Evolutionary conservation across 1,139 yeast genomes (phyloP).

Genomic region (Blastobotrys proliferans): DNA sequence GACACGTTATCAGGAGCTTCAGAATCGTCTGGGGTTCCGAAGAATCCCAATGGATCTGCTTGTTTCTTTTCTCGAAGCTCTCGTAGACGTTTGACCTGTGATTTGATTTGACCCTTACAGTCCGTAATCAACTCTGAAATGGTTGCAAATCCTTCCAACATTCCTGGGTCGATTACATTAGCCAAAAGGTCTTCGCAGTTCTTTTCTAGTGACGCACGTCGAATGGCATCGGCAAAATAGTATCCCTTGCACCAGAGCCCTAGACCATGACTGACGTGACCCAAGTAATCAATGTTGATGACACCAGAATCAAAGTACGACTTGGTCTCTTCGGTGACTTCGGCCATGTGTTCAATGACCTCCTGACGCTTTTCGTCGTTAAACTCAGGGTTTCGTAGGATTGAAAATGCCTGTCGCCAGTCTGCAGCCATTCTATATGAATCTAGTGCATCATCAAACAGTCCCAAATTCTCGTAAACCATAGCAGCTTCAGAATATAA

Average conservation of each 20-base stretch:
- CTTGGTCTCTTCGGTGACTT: constrained; percentile 62
- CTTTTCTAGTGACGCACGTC: constrained; percentile 44
- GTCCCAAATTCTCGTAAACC: constrained; percentile 65
- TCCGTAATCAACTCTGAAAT: constrained; percentile 89
- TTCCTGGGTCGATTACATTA: constrained; percentile 61
- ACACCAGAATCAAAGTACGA: constrained; percentile 81
- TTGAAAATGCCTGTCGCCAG: constrained; percentile 81
- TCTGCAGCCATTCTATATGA: constrained; percentile 63
- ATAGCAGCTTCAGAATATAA: constrained; percentile 67
- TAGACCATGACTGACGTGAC: constrained; percentile 60
- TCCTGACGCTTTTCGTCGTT: constrained; percentile 35
- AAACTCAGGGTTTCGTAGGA: constrained; percentile 41
- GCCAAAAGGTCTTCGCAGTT: constrained; percentile 42
- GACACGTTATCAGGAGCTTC: constrained; percentile 91
- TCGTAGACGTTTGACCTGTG: constrained; percentile 79
- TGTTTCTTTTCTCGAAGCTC: constrained; percentile 80
- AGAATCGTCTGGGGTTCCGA: constrained; percentile 47
- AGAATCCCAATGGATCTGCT: constrained; percentile 81
- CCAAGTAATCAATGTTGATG: constrained; percentile 60
- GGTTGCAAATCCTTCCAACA: constrained; percentile 83
- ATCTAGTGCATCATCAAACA: constrained; percentile 58
- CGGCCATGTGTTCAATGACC: constrained; percentile 57
- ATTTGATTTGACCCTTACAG: constrained; percentile 75
- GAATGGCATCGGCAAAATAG: constrained; percentile 69
- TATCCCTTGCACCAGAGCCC: constrained; percentile 70